phyloP scores from a whole-genome alignment of 768 basidiomycete species.

The Lyophyllum atratum region DNA sequence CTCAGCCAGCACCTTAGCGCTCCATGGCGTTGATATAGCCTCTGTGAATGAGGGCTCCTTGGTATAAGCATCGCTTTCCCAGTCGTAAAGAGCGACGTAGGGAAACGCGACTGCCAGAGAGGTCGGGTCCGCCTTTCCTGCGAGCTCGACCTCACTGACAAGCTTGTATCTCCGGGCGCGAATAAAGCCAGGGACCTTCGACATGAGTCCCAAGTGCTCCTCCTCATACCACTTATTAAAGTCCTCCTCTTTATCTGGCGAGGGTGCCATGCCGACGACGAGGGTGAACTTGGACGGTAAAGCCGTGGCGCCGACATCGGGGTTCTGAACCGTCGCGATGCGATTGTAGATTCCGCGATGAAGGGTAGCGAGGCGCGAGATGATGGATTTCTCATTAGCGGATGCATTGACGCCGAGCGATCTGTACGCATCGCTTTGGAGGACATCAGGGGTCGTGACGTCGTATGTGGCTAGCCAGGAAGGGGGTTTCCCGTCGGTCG shows the following conservation, averaged over 20 bases:
- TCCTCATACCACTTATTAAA: slow-evolving; percentile 32
- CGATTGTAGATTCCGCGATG: slow-evolving; percentile 28
- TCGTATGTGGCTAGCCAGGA: slow-evolving; percentile 34
- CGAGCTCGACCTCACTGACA: slow-evolving; percentile 11
- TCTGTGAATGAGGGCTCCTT: slow-evolving; percentile 9
- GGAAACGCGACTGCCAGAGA: background rate
- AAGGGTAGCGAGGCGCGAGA: slow-evolving; percentile 23
- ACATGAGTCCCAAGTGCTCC: slow-evolving; percentile 27
- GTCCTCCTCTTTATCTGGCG: slow-evolving; percentile 23
- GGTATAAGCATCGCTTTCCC: slow-evolving; percentile 6
- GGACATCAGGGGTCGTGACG: slow-evolving; percentile 20
- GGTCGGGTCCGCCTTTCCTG: slow-evolving; percentile 10
- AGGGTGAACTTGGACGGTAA: slow-evolving; percentile 20
- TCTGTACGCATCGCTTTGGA: slow-evolving; percentile 24
- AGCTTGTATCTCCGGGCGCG: slow-evolving; percentile 29
- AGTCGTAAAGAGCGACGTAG: slow-evolving; percentile 17
- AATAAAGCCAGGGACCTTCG: slow-evolving; percentile 32
- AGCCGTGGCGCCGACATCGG: slow-evolving; percentile 1
- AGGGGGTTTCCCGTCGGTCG: slow-evolving; percentile 24
- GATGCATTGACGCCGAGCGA: slow-evolving; percentile 23
- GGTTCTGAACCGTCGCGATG: slow-evolving; percentile 15
- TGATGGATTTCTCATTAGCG: slow-evolving; percentile 24
- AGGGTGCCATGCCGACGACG: slow-evolving; percentile 13
- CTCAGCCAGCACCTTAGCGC: background rate
- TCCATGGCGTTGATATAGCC: slow-evolving; percentile 12